Evolutionary conservation across 2,329 filamentous ascomycete species (phyloP), one percentile per base, ranked within the genome.

Genomic region (Talaromyces amestolkiae): DNA sequence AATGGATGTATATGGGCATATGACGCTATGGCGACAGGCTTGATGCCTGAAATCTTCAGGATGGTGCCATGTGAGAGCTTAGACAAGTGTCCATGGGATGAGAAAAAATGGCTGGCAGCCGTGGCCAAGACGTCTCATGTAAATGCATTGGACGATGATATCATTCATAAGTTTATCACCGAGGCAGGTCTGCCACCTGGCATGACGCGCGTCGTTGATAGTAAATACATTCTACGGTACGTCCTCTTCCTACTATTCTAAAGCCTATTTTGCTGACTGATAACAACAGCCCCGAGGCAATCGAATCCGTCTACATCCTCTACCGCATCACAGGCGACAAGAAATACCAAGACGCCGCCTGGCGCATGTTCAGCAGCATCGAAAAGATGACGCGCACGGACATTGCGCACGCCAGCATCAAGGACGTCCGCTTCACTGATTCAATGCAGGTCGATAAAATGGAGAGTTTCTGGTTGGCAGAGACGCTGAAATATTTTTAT

Each of bases 1-100:
- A 83, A 88, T 62, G 84, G 84, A 2, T 89, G 86, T 70, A 83
- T 88, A 35, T 89, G 86, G 85, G 83, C 85, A 0, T 89, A 89
- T 73, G 81, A 84, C 65, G 76, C 80, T 8, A 83, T 84, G 65
- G 83, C 85, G 0, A 78, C 83, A 1, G 86, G 86, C 1, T 83
- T 89, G 65, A 88, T 89, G 86, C 85, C 86, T 1, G 87, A 89
- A 72, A 75, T 80, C 15, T 84, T 86, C 68, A 77, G 83, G 53
- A 79, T 86, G 65, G 76, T 83, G 6, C 77, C 82, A 10, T 89
- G 86, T 71, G 71, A 75, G 13, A 70, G 77, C n/a, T 62, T 70
- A 6, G 70, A 76, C 6, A 63, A 73, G 13, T 88, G 86, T 71
- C 69, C 74, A 2, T 88, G 85, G 85, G 78, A 87, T 67, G 81